Percentiles rank a stretch among this genome's conserved stretches.
Evolutionary conservation across 306 rosid species (phyloP).

Genomic region (Ziziphus jujuba): DNA sequence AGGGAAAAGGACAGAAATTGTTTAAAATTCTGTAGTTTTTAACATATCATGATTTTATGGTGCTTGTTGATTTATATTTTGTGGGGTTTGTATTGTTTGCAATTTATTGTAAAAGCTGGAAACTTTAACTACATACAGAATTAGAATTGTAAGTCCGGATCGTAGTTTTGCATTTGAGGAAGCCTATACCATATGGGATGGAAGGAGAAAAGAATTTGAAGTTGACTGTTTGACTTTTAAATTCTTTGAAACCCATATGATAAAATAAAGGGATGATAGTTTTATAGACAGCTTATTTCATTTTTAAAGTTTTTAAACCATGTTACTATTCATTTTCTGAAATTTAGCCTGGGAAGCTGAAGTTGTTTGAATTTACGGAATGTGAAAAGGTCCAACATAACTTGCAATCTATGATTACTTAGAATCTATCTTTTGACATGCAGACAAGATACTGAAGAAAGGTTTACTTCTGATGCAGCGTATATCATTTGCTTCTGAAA

Average conservation of each 20-base stretch:
- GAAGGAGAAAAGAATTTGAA: too few species aligned
- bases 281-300: too few species aligned
- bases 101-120: not conserved
- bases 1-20: slow-evolving; percentile 7
- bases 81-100: not conserved
- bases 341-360: not conserved
- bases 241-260: too few species aligned
- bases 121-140: too few species aligned
- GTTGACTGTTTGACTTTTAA: too few species aligned
- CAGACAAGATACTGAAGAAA: not conserved
- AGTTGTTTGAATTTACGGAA: not conserved
- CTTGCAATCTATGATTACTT: not conserved
- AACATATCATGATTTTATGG: not conserved
- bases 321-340: not conserved
- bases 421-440: not conserved
- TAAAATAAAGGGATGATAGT: too few species aligned
- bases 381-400: not conserved
- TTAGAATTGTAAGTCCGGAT: too few species aligned
- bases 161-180: too few species aligned
- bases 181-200: too few species aligned
- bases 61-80: not conserved
- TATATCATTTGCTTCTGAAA: not conserved
- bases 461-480: slow-evolving; percentile 4
- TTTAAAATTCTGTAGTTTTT: not conserved
- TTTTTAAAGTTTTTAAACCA: too few species aligned